Base-by-base conservation (phyloP, 2,329 filamentous ascomycete species). In the Aspergillus sp. region DNA sequence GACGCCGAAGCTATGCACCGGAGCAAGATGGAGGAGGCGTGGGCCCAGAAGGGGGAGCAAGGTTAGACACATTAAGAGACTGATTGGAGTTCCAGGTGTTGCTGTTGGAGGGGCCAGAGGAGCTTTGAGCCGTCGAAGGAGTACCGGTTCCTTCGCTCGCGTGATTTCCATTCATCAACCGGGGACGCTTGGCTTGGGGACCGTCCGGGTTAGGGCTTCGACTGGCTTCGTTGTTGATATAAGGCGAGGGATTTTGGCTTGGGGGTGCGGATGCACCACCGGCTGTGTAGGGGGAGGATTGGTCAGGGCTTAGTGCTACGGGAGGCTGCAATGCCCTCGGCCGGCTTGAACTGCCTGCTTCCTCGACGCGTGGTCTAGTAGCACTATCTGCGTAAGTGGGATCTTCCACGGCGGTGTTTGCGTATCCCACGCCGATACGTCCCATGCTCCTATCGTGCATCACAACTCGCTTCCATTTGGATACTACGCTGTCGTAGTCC, bases 381-480 rank as follows among this genome's bases (percentile, higher is more conserved):
- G 19, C 19, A 19, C 19, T 19, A 19, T 19, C 19, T 19, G 19
- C 19, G 19, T 19, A 19, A 4, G 19, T 19, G 19, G 19, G 19
- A 4, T 60, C 54, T 4, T 60, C 56, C 9, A 46, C 31, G 0
- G 50, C 31, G 9, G 56, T 41, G 35, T 50, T 58, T 27, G 49
- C 45, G 34, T 59, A 54, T 8, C 59, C 57, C 11, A 65, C 55
- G 5, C 64, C 64, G n/a, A 60, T 50, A 2, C 66, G 62, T 7
- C 68, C 68, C 62, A 71, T 70, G 43, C 62, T 59, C 43, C 64
- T 66, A 44, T 71, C 67, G 28, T 71, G 68, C 67, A 69, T 67
- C 8, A 74, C 65, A 27, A 72, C 70, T 1, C 68, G 61, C 47
- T 67, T 73, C 73, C 73, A 75, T 47, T 74, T 75, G 4, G 67